Evolutionary conservation across 805 yeast species (phyloP), one percentile per base, ranked within the genome.

Genomic region (Sugiyamaella americana): DNA sequence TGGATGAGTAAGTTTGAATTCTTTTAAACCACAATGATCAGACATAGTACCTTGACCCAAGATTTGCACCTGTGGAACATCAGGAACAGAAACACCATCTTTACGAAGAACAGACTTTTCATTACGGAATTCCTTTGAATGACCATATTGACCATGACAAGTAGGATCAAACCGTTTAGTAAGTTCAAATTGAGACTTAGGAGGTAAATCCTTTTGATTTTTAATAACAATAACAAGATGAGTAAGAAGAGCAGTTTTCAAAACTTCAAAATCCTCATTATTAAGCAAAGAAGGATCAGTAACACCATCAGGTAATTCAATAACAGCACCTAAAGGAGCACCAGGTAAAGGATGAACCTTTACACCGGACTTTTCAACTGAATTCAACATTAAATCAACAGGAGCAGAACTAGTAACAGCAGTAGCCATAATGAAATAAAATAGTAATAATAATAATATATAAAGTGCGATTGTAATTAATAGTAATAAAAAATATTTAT

Each of bases 21-120:
- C 70, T 40, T 75, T 79, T 20, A 73, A 53, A 13, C 85, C 88
- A 46, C 73, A 78, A 50, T 78, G 80, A 50, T 78, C 74, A 51
- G 71, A 64, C 47, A 69, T 71, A 2, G 65, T 60, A 11, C 95
- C 95, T 59, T 87, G 89, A 37, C 96, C 96, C 46, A 87, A 76
- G 60, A 87, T 84, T 68, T 87, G 94, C 18, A 87, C 95, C 63
- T 87, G 95, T 2, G 96, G 95, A 61, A 85, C 88, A 43, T 71
- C 64, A 39, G 91, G 89, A 40, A 87, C 85, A 5, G 88, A 75
- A 48, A 76, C 75, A 38, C 95, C 94, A 60, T 87, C 96, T 59
- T 82, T 84, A 52, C 79, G 79, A 52, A 87, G 74, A 20, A 87
- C 86, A 1, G 89, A 76, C 50, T 76, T 70, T 44, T 71, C 67